Base-by-base conservation (phyloP, 2,329 filamentous ascomycete genomes). In the Colletotrichum sublineola region DNA sequence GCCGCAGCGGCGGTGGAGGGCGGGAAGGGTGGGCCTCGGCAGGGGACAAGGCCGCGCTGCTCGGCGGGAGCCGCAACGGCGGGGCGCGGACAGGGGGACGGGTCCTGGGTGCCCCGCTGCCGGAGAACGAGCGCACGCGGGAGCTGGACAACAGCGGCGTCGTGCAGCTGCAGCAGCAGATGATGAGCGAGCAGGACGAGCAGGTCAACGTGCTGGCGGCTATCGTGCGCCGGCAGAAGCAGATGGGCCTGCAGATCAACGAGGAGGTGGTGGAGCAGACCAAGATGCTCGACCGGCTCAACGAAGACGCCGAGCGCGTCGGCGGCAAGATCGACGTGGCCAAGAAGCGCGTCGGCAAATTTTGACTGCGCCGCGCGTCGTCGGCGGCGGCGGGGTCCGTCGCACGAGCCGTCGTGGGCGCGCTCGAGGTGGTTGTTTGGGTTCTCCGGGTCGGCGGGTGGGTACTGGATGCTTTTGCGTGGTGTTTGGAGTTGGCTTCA, bases 131-230 rank as follows among this genome's bases (percentile, higher is more conserved):
- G 70, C 88, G 90, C 74, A 96, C 94, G 55, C 84, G 93, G 15
- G 93, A 96, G 80, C 82, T 94, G 66, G 93, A 94, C 78, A 96
- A 96, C 76, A 81, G 86, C 5, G 93, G 93, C 0, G 90, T 96
- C 24, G 77, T 95, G 73, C 89, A 93, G 79, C 81, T 96, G 73
- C 94, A 96, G 81, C 86, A 90, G 76, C 87, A 93, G 77, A 89
- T 94, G 80, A 94, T 96, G 86, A 79, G 86, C 65, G 90, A 93
- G 75, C 94, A 97, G 78, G 94, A 96, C 75, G 80, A 91, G 76
- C 91, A 93, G 76, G 88, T 96, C 3, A 87, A 92, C 24, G 86
- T 90, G 76, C 82, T 96, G 67, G 87, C 89, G 1, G 90, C 89
- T 75, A 91, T 94, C 60, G 91, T 96, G 58, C 84, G 90, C 60